These are phyloP conservation scores for Aquilaria sinensis DNA, from an alignment of 345 rosid species.

Conservation along the genomic window DNA sequence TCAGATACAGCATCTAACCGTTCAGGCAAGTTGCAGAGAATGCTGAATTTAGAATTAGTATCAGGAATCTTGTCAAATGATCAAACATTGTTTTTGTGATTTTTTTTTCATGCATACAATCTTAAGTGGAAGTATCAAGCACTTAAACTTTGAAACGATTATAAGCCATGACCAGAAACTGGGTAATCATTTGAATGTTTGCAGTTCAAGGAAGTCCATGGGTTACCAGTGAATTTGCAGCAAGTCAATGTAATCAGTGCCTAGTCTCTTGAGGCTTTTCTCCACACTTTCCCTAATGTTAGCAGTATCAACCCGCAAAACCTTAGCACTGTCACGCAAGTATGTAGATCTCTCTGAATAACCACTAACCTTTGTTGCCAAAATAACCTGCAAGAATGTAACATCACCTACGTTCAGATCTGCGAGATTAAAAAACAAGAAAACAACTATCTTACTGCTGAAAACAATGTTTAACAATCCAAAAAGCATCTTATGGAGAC, in stretches of 20 bases:
- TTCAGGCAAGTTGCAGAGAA: too few species aligned
- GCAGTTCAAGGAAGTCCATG: neutral
- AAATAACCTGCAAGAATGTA: conserved; percentile 48
- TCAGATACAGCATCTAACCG: too few species aligned
- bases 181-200: too few species aligned
- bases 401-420: neutral
- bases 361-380: conserved; percentile 93
- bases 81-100: too few species aligned
- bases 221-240: conserved; percentile 91
- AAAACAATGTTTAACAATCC: neutral
- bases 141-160: too few species aligned
- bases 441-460: neutral
- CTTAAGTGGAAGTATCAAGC: too few species aligned
- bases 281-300: conserved; percentile 93
- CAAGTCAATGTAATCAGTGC: conserved; percentile 87
- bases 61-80: too few species aligned
- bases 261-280: conserved; percentile 86
- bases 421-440: too few species aligned
- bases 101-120: too few species aligned
- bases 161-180: too few species aligned
- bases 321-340: conserved; percentile 54
- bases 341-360: conserved; percentile 57
- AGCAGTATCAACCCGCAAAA: conserved; percentile 73
- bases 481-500: too few species aligned
- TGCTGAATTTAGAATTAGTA: too few species aligned